Evolutionary conservation across 768 basidiomycete species (phyloP).

Genomic region (Termitomyces sp.): DNA sequence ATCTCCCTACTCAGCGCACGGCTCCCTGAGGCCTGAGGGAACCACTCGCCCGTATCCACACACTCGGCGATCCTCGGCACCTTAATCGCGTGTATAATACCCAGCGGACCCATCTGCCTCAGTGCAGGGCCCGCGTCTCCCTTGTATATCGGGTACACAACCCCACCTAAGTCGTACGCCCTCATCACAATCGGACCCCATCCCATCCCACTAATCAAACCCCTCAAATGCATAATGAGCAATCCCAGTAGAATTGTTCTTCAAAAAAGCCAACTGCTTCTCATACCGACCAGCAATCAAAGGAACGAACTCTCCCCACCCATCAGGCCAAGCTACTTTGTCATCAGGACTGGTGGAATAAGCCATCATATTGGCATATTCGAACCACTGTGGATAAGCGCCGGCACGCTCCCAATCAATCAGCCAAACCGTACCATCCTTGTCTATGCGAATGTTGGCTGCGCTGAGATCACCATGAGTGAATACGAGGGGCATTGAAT

Average conservation of each 20-base stretch:
- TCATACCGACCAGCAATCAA: constrained; percentile 4
- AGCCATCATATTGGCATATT: constrained; percentile 18
- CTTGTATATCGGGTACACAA: too few relatives aligned
- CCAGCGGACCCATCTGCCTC: too few relatives aligned
- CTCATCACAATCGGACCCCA: too few relatives aligned
- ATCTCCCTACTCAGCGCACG: too few relatives aligned
- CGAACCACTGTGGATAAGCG: constrained; percentile 22
- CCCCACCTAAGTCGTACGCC: too few relatives aligned
- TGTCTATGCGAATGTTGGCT: constrained; percentile 19
- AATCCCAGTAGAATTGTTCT: background rate
- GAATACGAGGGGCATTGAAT: constrained; percentile 22
- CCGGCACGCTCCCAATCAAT: too few relatives aligned
- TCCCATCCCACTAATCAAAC: constrained; percentile 3
- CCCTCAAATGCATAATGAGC: constrained; percentile 6
- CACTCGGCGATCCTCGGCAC: too few relatives aligned
- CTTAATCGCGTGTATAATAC: too few relatives aligned
- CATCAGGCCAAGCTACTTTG: constrained; percentile 1
- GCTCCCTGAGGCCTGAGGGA: too few relatives aligned
- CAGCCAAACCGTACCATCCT: constrained; percentile 18
- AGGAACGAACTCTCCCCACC: constrained; percentile 3
- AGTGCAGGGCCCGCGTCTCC: too few relatives aligned
- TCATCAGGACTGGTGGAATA: constrained; percentile 5
- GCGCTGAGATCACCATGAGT: constrained; percentile 20
- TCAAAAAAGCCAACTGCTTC: background rate
- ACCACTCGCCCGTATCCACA: too few relatives aligned